A percentile compares a stretch with the other conserved stretches of the same genome.
Evolutionary conservation across 2,329 filamentous ascomycete species (phyloP).

Genomic region (Orbilia javanica): DNA sequence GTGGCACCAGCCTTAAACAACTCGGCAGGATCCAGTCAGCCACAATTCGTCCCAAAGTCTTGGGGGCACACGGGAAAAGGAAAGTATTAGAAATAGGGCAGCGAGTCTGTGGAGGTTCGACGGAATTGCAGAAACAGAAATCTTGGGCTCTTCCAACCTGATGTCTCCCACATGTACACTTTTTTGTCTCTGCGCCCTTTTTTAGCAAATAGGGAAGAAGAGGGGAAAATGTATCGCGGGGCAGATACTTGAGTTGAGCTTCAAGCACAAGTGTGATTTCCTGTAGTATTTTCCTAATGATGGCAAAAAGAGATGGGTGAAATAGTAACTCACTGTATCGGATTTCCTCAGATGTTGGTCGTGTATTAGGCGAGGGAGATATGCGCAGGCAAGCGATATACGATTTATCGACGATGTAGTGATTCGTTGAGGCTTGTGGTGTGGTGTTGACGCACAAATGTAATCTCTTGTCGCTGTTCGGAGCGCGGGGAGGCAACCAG

Average conservation of each 20-base stretch:
- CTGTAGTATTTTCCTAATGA: not conserved
- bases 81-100: conserved; percentile 4
- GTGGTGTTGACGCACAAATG: not conserved
- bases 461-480: not conserved
- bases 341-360: not conserved
- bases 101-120: conserved; percentile 13
- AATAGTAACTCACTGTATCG: conserved; percentile 14
- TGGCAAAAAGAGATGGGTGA: not conserved
- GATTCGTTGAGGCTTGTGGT: conserved; percentile 4
- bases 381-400: conserved; percentile 21
- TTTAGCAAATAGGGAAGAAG: not conserved
- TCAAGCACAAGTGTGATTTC: not conserved
- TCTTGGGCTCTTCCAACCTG: not conserved
- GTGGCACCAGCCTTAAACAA: conserved; percentile 31
- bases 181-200: not conserved
- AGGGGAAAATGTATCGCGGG: not conserved
- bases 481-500: not conserved
- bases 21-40: conserved; percentile 57
- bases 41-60: conserved; percentile 13
- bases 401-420: not conserved
- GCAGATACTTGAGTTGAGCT: not conserved
- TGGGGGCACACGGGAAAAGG: not conserved
- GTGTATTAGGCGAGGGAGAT: conserved; percentile 30
- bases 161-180: not conserved
- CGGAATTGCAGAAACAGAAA: not conserved